A percentile compares a stretch with the other conserved stretches of the same genome.
These are phyloP conservation scores for Filobasidium wieringae DNA, from an alignment of 768 basidiomycete genomes.

Conservation along the genomic window DNA sequence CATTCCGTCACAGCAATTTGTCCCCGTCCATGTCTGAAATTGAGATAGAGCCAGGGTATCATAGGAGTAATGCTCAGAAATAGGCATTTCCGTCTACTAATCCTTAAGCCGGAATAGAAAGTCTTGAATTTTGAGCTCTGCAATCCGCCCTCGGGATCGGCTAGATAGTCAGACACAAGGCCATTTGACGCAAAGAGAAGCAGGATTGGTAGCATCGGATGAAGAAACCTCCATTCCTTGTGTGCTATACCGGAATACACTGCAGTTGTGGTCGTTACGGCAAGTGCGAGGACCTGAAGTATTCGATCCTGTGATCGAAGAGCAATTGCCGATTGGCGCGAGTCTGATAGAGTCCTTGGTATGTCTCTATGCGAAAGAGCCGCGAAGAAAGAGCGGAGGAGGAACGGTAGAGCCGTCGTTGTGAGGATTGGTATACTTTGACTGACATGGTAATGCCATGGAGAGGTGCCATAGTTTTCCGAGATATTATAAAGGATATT, in stretches of 20 bases:
- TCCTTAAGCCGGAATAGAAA: slow-evolving; percentile 10
- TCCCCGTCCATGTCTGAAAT: slow-evolving; percentile 64
- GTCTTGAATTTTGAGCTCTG: slow-evolving; percentile 10
- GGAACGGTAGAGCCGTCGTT: slow-evolving; percentile 60
- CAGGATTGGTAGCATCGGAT: slow-evolving; percentile 74
- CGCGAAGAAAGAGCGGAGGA: slow-evolving; percentile 19
- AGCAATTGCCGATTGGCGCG: background rate
- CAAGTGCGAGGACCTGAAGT: slow-evolving; percentile 41
- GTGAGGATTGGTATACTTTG: slow-evolving; percentile 78
- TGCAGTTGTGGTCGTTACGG: slow-evolving; percentile 51
- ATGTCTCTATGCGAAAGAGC: slow-evolving; percentile 15
- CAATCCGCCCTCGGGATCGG: slow-evolving; percentile 1
- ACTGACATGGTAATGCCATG: slow-evolving; percentile 78
- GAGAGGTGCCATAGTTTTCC: slow-evolving; percentile 75
- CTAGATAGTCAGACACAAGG: slow-evolving; percentile 46
- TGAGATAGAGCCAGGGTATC: slow-evolving; percentile 54
- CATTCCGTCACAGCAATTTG: slow-evolving; percentile 66
- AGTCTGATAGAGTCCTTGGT: background rate
- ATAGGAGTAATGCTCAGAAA: slow-evolving; percentile 45
- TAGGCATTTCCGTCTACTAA: slow-evolving; percentile 29
- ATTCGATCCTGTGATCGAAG: slow-evolving; percentile 12
- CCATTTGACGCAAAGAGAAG: slow-evolving; percentile 68
- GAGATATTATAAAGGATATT: slow-evolving; percentile 72
- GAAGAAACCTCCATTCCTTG: slow-evolving; percentile 96
- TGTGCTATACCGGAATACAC: slow-evolving; percentile 74